Percentiles rank a stretch among this genome's conserved stretches.
Evolutionary conservation across 768 basidiomycete species (phyloP).

Genomic region (Tylopilus felleus): DNA sequence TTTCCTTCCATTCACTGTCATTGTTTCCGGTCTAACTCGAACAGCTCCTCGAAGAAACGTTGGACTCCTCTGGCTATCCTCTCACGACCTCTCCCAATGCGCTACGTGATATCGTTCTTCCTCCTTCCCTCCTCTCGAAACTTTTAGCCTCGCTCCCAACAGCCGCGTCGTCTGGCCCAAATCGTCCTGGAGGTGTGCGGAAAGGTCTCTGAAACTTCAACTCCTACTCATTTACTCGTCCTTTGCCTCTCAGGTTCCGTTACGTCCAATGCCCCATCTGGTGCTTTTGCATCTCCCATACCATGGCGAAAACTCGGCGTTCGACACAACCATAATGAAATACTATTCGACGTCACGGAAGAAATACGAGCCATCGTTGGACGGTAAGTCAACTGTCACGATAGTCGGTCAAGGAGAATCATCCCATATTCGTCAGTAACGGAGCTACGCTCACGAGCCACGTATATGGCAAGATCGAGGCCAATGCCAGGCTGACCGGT

Average conservation of each 20-base stretch:
- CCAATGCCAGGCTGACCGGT: slow-evolving; percentile 78
- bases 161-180: slow-evolving; percentile 24
- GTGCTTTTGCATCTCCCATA: slow-evolving; percentile 81
- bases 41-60: slow-evolving; percentile 91
- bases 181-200: slow-evolving; percentile 27
- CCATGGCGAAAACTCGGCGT: slow-evolving; percentile 89
- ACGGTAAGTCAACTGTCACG: slow-evolving; percentile 17
- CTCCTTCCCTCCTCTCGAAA: slow-evolving; percentile 82
- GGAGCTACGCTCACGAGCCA: slow-evolving; percentile 63
- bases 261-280: slow-evolving; percentile 39
- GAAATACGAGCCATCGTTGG: slow-evolving; percentile 54
- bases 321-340: slow-evolving; percentile 83
- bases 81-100: slow-evolving; percentile 88
- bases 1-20: not conserved
- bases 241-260: slow-evolving; percentile 16
- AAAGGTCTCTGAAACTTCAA: not conserved
- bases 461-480: slow-evolving; percentile 75
- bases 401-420: not conserved
- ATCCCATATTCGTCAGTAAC: slow-evolving; percentile 40
- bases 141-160: slow-evolving; percentile 42
- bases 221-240: not conserved
- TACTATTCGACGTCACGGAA: slow-evolving; percentile 89
- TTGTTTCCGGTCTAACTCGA: slow-evolving; percentile 1
- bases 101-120: slow-evolving; percentile 89
- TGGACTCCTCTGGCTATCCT: slow-evolving; percentile 90